Base-by-base conservation (phyloP, 176 grass and related monocot genomes). In the Oryza rufipogon region DNA sequence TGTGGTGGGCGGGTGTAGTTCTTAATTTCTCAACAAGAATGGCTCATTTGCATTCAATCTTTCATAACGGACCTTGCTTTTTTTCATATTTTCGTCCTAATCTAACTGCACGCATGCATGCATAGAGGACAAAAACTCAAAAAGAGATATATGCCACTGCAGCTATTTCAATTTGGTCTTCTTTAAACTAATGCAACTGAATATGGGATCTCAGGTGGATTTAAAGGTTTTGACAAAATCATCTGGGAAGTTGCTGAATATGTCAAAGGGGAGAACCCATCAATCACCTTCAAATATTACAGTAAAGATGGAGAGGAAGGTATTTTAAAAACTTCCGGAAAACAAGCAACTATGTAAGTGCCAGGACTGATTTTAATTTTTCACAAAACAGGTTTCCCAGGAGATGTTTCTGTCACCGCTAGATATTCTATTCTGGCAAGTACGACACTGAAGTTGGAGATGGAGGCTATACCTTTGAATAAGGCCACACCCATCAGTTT, bases 251-350 rank as follows among this genome's bases (percentile, higher is more conserved):
- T 90, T 20, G 10, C 66, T 8, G 89, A 92, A 68, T 91, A 91
- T 75, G 92, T 66, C 34, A 89, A 94, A 64, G 88, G 88, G 38
- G 73, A 84, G 39, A 93, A 32, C 23, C 89, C 93, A 68, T 90
- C 96, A 87, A 92, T 98, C 61, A 91, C 91, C 66, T 95, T 98
- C 42, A 92, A 89, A 20, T 96, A 98, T 74, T 66, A 92, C 23
- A 96, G 89, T 75, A 94, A 89, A 86, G 91, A 98, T 84, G 96
- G 91, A 77, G 96, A 98, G 54, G 91, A 98, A 94, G 96, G 93
- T 95, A 87, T 73, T 0, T 44, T 69, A 3, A 6, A 15, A 33
- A 46, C n/a, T 83, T 48, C 14, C 5, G 6, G 67, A 46, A 9
- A 73, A 19, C 20, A 26, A 19, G 73, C 7, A 44, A 77, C 17